Evolutionary conservation across 2,329 filamentous ascomycete genomes (phyloP).

Genomic region (Rugonectria rugulosa): DNA sequence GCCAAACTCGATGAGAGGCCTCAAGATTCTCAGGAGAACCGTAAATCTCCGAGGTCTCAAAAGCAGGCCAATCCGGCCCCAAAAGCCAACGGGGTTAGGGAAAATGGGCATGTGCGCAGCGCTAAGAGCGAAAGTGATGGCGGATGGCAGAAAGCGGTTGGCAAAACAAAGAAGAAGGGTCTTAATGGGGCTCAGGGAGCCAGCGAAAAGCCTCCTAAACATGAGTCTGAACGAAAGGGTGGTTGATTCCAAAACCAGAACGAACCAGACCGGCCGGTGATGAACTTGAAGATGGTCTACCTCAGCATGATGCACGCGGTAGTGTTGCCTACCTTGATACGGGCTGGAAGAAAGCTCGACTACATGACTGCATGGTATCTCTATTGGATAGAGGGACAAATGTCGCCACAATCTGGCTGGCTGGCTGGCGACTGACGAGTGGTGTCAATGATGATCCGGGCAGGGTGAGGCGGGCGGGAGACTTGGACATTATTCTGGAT

Average conservation of each 20-base stretch:
- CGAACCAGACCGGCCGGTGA: background rate
- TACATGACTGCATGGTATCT: slow-evolving; percentile 20
- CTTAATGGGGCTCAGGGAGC: slow-evolving; percentile 49
- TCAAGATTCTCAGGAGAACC: slow-evolving; percentile 21
- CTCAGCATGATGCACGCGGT: background rate
- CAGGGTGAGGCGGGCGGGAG: slow-evolving; percentile 13
- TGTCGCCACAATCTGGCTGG: too few species aligned
- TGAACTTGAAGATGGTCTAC: background rate
- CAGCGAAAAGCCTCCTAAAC: slow-evolving; percentile 63
- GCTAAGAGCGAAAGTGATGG: slow-evolving; percentile 63
- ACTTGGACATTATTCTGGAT: slow-evolving; percentile 40
- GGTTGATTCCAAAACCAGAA: slow-evolving; percentile 52
- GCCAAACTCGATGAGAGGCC: slow-evolving; percentile 14
- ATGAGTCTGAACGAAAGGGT: slow-evolving; percentile 69
- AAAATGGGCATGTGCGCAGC: slow-evolving; percentile 62
- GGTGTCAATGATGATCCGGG: slow-evolving; percentile 13
- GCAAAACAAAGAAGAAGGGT: slow-evolving; percentile 57
- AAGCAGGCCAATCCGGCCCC: slow-evolving; percentile 38
- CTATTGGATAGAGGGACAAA: slow-evolving; percentile 37
- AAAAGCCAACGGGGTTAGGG: slow-evolving; percentile 51
- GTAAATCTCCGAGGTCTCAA: slow-evolving; percentile 37
- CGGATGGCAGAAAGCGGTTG: slow-evolving; percentile 65
- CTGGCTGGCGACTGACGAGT: slow-evolving; percentile 17
- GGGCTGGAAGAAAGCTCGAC: slow-evolving; percentile 15
- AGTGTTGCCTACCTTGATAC: background rate